A percentile compares a stretch with the other conserved stretches of the same genome.
These are phyloP conservation scores for Chlorophyllum brunneum DNA, from an alignment of 768 basidiomycete genomes.

Conservation along the genomic window DNA sequence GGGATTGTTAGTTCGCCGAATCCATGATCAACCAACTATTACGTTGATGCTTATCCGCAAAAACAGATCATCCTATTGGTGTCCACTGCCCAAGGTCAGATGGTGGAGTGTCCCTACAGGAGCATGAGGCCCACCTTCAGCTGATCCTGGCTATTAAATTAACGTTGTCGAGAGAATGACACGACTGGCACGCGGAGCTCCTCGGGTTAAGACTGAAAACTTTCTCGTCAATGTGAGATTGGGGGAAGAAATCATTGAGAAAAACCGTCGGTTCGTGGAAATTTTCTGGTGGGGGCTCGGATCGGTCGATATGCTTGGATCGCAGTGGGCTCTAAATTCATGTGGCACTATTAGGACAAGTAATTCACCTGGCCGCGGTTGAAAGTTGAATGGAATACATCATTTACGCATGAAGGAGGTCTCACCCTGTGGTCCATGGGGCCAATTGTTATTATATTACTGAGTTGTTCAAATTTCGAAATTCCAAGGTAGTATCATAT, in stretches of 20 bases:
- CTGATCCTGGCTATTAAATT: background rate
- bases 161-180: background rate
- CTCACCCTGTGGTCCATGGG: no score
- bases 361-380: no score
- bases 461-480: no score
- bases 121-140: background rate
- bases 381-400: background rate
- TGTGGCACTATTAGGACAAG: background rate
- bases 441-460: no score
- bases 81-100: background rate
- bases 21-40: no score
- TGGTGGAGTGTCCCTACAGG: no score
- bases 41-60: slow-evolving; percentile 7
- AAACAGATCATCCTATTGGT: slow-evolving; percentile 8
- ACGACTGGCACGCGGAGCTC: background rate
- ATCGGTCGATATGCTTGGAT: background rate
- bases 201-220: background rate
- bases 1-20: background rate
- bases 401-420: background rate
- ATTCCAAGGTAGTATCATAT: slow-evolving; percentile 1
- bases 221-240: no score
- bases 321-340: background rate
- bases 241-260: background rate
- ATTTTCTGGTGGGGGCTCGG: background rate
- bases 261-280: background rate